Conservation (phyloP, 2,329 filamentous ascomycete genomes). For the Hypoxylon sp. region DNA sequence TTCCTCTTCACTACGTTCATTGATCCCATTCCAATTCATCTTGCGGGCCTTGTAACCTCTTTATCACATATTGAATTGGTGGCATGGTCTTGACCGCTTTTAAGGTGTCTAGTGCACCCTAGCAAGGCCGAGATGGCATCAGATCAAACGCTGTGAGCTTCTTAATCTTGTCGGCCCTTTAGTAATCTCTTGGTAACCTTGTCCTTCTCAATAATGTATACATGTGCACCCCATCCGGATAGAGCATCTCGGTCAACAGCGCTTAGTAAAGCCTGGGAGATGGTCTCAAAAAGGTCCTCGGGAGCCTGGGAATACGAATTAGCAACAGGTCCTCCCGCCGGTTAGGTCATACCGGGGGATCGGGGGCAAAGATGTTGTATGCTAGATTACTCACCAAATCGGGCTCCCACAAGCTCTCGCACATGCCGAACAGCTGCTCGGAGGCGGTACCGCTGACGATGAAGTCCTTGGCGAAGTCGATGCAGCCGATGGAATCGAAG, state of each 20-base stretch:
- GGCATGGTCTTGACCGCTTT: not conserved
- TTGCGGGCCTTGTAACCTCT: not conserved
- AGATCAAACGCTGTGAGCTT: conserved; percentile 12
- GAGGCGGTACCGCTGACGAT: conserved; percentile 97
- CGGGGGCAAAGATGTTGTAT: not conserved
- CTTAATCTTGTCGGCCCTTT: conserved; percentile 95
- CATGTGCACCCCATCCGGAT: conserved; percentile 97
- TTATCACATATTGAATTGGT: conserved; percentile 2
- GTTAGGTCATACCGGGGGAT: not conserved
- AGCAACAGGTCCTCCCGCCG: not conserved
- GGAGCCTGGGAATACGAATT: conserved; percentile 71
- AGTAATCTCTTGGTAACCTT: conserved; percentile 99
- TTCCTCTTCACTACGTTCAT: conserved; percentile 33
- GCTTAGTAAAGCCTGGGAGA: conserved; percentile 95
- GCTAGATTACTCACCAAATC: conserved; percentile 79
- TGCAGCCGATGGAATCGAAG: conserved; percentile 99
- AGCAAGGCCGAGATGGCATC: not conserved
- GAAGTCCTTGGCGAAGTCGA: conserved; percentile 99
- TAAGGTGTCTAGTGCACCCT: conserved; percentile 4
- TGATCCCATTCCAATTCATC: conserved; percentile 8
- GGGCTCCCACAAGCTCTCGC: conserved; percentile 97
- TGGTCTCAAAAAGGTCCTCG: conserved; percentile 97
- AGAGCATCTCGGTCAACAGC: conserved; percentile 97
- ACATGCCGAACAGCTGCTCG: conserved; percentile 98
- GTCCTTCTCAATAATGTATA: conserved; percentile 99